Percentiles rank a stretch among this genome's conserved stretches.
Evolutionary conservation across 495 filamentous ascomycete species (phyloP).

Genomic region (Lasiosphaeria ovina): DNA sequence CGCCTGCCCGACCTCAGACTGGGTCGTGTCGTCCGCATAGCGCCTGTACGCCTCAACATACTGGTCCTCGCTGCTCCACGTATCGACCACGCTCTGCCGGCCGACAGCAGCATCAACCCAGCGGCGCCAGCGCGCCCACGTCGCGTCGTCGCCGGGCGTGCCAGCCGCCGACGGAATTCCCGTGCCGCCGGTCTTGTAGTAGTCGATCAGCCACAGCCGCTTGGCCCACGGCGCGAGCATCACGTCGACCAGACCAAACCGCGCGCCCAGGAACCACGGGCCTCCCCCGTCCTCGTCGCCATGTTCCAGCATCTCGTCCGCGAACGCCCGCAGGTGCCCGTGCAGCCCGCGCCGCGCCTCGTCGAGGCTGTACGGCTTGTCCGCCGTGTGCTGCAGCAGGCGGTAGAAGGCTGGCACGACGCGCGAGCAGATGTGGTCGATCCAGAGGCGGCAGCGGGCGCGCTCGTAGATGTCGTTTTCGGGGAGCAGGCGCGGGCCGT

Average conservation of each 20-base stretch:
- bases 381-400: conserved; percentile 61
- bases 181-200: conserved; percentile 62
- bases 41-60: conserved; percentile 64
- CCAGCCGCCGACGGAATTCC: conserved; percentile 47
- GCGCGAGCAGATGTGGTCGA: conserved; percentile 61
- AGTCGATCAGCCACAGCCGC: conserved; percentile 66
- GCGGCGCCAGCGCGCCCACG: conserved; percentile 60
- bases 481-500: conserved; percentile 51
- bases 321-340: conserved; percentile 52
- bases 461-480: conserved; percentile 51
- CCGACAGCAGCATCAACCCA: conserved; percentile 57
- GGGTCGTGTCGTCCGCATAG: conserved; percentile 71
- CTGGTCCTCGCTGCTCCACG: conserved; percentile 59
- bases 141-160: conserved; percentile 39
- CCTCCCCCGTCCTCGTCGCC: conserved; percentile 36
- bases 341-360: conserved; percentile 51
- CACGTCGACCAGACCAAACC: conserved; percentile 59
- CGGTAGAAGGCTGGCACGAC: conserved; percentile 64
- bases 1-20: conserved; percentile 67
- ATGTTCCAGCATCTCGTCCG: conserved; percentile 48
- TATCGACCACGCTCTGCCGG: conserved; percentile 58
- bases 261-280: conserved; percentile 61
- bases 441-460: conserved; percentile 64
- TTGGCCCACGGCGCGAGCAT: conserved; percentile 66
- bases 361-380: conserved; percentile 42